A percentile compares a stretch with the other conserved stretches of the same genome.
phyloP scores from a whole-genome alignment of 805 yeast species.

The Saturnispora kantuleensis region DNA sequence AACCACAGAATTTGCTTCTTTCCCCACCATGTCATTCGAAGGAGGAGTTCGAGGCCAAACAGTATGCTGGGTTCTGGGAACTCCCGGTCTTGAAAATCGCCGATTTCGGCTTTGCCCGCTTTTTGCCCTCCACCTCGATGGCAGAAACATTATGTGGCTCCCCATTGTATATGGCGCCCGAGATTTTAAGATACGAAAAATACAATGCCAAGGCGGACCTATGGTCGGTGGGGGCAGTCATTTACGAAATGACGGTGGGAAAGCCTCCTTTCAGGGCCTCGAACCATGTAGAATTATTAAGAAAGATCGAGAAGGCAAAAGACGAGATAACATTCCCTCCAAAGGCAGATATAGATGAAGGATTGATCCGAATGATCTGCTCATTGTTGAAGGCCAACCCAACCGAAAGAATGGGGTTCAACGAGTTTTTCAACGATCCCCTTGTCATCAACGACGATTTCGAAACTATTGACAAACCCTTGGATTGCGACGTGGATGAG shows the following conservation, averaged over 20 bases:
- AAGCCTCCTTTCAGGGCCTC: constrained; percentile 92
- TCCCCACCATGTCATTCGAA: constrained; percentile 72
- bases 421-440: constrained; percentile 74
- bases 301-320: constrained; percentile 73
- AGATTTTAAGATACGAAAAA: constrained; percentile 85
- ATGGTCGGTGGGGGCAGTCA: constrained; percentile 97
- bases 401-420: constrained; percentile 76
- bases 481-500: constrained; percentile 58
- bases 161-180: constrained; percentile 98
- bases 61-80: constrained; percentile 75
- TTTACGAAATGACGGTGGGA: constrained; percentile 94
- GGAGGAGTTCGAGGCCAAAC: constrained; percentile 43
- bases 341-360: constrained; percentile 51
- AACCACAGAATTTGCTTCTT: constrained; percentile 81
- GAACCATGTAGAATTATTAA: constrained; percentile 82
- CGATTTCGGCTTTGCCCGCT: constrained; percentile 95
- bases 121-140: constrained; percentile 83
- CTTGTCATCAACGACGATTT: constrained; percentile 43
- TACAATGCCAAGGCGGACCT: constrained; percentile 95
- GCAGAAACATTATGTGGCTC: constrained; percentile 98
- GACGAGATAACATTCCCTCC: constrained; percentile 74
- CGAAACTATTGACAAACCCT: constrained; percentile 43
- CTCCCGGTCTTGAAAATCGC: constrained; percentile 89
- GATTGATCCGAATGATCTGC: constrained; percentile 60
- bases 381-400: constrained; percentile 77